phyloP scores from a whole-genome alignment of 225 moss, liverwort and hornwort species.

The Physcomitrellopsis africana region DNA sequence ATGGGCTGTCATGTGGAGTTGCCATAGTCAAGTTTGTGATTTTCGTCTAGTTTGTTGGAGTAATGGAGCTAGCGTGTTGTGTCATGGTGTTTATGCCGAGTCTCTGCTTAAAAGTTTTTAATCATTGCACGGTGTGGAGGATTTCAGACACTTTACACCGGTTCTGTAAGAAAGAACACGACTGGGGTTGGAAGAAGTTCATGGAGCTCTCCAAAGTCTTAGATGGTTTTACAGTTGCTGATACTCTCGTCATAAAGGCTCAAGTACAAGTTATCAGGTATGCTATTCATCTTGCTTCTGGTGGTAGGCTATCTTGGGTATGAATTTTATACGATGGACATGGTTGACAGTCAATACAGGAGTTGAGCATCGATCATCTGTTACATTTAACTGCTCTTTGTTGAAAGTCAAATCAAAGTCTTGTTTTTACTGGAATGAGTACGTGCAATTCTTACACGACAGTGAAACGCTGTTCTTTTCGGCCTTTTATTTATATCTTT shows the following conservation, averaged over 20 bases:
- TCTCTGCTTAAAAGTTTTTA: background rate
- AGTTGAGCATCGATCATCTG: background rate
- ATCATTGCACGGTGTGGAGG: conserved; percentile 41
- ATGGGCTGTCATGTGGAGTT: conserved; percentile 15
- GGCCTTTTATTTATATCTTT: background rate
- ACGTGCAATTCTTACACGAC: too few relatives aligned
- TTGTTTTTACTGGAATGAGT: background rate
- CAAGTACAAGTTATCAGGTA: conserved; percentile 99
- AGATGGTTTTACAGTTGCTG: conserved; percentile 96
- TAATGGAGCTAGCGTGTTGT: background rate
- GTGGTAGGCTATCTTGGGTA: background rate
- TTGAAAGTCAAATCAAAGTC: background rate
- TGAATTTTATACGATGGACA: background rate
- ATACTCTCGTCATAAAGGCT: conserved; percentile 98
- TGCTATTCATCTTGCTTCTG: conserved; percentile 6
- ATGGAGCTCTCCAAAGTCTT: conserved; percentile 99
- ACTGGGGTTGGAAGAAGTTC: conserved; percentile 98
- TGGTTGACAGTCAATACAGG: background rate
- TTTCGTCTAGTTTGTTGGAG: background rate
- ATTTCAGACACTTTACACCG: conserved; percentile 96
- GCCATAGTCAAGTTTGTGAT: background rate
- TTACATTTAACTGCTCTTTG: background rate
- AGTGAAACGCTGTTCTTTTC: too few relatives aligned
- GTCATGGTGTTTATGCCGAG: conserved; percentile 35
- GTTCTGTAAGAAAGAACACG: conserved; percentile 99